Base-by-base conservation (phyloP, 2,329 filamentous ascomycete genomes). In the Paecilomyces fulvus region DNA sequence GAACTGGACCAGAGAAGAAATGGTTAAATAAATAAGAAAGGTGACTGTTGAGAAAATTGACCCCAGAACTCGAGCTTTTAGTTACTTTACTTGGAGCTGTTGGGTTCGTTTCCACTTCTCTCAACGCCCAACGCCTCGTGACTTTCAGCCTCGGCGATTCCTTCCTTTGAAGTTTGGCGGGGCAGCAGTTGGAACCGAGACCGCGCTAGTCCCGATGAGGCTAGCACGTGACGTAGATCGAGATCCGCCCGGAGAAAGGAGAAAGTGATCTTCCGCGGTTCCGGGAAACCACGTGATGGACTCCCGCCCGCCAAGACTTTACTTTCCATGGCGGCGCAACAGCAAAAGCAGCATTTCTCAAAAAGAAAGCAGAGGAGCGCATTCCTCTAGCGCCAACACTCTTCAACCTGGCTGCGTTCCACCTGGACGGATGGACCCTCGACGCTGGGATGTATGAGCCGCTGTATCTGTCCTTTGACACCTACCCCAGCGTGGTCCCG, bases 371-470 rank as follows among this genome's bases (percentile, higher is more conserved):
- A 25, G 23, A 55, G 43, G 53, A 50, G 25, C 30, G 51, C 53
- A 17, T 51, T 55, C 53, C 56, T 61, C 64, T 60, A 59, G 65
- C 65, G 54, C 46, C 43, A 51, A 52, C 48, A 21, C 37, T 48
- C 54, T 46, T 30, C 14, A 23, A 17, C 20, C 33, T 49, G 37
- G 43, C 56, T 53, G 52, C 53, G 31, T 25, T 50, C 51, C 37
- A 33, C 30, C 51, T 30, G 14, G 11, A 21, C 48, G 59, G 53
- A 60, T 59, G 64, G 66, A 65, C 57, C 63, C 48, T 64, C 61
- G 66, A 70, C 67, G 68, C 65, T 71, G 74, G 75, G 67, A 77
- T 72, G 70, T 73, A 75, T 69, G 75, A 77, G 67, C 71, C 74
- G 60, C 65, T 77, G 55, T 72, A 74, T 64, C 69, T 76, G 63